Conservation (phyloP, 1,139 yeast species). For the Kazachstania sp. region DNA sequence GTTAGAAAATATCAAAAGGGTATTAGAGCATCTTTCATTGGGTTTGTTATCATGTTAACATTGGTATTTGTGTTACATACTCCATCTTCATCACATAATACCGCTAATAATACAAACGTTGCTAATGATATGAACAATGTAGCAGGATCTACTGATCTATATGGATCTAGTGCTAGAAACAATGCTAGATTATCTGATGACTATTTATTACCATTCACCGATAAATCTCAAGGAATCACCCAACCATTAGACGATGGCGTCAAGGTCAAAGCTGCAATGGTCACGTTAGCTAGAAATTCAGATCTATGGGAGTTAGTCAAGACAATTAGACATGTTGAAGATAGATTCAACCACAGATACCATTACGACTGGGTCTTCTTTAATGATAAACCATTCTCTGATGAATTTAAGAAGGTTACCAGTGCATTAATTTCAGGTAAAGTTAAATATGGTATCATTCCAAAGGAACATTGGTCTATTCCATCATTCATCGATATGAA, state of each 20-base stretch:
- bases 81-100: slow-evolving; percentile 2
- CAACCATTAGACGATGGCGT: slow-evolving; percentile 28
- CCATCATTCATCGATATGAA: slow-evolving; percentile 56
- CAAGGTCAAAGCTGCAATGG: slow-evolving; percentile 60
- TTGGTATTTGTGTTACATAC: slow-evolving; percentile 21
- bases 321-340: slow-evolving; percentile 63
- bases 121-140: no score
- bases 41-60: slow-evolving; percentile 20
- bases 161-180: background rate
- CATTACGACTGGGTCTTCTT: slow-evolving; percentile 73
- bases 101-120: background rate
- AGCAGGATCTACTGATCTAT: background rate
- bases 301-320: slow-evolving; percentile 54
- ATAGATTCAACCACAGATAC: slow-evolving; percentile 57
- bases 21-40: slow-evolving; percentile 21
- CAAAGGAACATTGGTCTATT: slow-evolving; percentile 44
- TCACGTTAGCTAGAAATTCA: slow-evolving; percentile 63
- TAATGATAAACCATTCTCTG: slow-evolving; percentile 46
- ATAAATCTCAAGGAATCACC: slow-evolving; percentile 22
- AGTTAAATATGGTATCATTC: slow-evolving; percentile 45
- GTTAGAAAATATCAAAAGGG: slow-evolving; percentile 20
- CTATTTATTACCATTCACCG: slow-evolving; percentile 24
- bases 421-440: slow-evolving; percentile 39
- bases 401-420: slow-evolving; percentile 38
- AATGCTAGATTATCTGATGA: slow-evolving; percentile 4